Conservation (phyloP, 495 filamentous ascomycete species). For the Xylaria palmicola region DNA sequence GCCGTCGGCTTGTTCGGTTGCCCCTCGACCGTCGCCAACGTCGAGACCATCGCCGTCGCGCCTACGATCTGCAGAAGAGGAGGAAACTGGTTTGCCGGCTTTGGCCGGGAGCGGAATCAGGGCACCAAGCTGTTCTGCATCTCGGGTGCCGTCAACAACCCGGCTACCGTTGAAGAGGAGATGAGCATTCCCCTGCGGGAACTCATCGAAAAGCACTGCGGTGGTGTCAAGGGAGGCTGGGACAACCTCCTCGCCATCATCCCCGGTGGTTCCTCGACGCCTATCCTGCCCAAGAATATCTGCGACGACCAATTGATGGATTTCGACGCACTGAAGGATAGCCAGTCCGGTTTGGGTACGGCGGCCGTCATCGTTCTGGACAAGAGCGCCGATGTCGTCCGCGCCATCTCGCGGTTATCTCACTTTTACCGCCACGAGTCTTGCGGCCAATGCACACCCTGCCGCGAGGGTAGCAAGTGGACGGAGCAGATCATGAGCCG, state of each 20-base stretch:
- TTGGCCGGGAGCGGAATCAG: slow-evolving; percentile 91
- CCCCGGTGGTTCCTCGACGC: slow-evolving; percentile 93
- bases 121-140: slow-evolving; percentile 99
- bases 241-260: slow-evolving; percentile 95
- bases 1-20: slow-evolving; percentile 97
- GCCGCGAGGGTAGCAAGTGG: slow-evolving; percentile 96
- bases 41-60: slow-evolving; percentile 93
- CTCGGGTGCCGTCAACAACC: slow-evolving; percentile 98
- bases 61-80: slow-evolving; percentile 95
- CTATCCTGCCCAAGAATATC: slow-evolving; percentile 81
- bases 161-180: slow-evolving; percentile 95
- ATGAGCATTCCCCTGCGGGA: slow-evolving; percentile 95
- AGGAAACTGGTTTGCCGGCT: slow-evolving; percentile 84
- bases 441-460: slow-evolving; percentile 97
- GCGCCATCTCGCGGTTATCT: slow-evolving; percentile 85
- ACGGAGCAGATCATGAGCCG: slow-evolving; percentile 97
- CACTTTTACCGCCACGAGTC: slow-evolving; percentile 98
- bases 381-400: slow-evolving; percentile 92
- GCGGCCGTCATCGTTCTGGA: slow-evolving; percentile 99
- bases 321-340: slow-evolving; percentile 97
- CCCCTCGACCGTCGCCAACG: slow-evolving; percentile 95
- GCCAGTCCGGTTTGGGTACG: slow-evolving; percentile 94
- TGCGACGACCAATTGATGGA: slow-evolving; percentile 98
- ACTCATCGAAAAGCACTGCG: slow-evolving; percentile 96
- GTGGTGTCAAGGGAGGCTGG: slow-evolving; percentile 94